phyloP scores from a whole-genome alignment of 2,329 filamentous ascomycete genomes.

The Nectriaceae sp. region DNA sequence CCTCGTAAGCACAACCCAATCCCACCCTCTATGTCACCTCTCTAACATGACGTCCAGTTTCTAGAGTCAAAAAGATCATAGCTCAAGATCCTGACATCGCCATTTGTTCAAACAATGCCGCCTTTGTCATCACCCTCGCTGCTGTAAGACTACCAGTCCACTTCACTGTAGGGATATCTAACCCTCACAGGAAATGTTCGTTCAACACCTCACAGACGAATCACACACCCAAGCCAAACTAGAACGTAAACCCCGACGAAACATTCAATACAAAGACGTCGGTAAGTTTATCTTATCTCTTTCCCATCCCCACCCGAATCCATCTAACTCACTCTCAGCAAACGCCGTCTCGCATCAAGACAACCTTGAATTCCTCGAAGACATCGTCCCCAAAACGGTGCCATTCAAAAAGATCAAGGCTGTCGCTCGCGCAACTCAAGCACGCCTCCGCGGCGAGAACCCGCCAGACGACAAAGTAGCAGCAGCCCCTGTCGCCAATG shows the following conservation, averaged over 20 bases:
- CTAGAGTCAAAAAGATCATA: conserved; percentile 95
- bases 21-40: not conserved
- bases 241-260: conserved; percentile 88
- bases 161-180: no score
- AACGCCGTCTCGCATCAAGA: conserved; percentile 85
- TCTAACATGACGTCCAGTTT: conserved; percentile 58
- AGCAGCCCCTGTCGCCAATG: conserved; percentile 23
- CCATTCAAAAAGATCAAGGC: conserved; percentile 80
- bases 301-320: not conserved
- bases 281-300: conserved; percentile 50
- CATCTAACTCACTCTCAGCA: conserved; percentile 51
- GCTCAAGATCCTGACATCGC: conserved; percentile 81
- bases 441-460: conserved; percentile 45
- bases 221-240: conserved; percentile 86
- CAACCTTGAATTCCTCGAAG: conserved; percentile 91
- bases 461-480: conserved; percentile 25
- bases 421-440: conserved; percentile 51
- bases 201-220: conserved; percentile 86
- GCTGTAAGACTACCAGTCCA: conserved; percentile 57
- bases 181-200: conserved; percentile 89
- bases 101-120: conserved; percentile 88
- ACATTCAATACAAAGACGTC: conserved; percentile 94
- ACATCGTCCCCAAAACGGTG: conserved; percentile 85
- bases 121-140: conserved; percentile 90
- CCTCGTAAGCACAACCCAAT: conserved; percentile 64